Conservation (phyloP, 2,329 filamentous ascomycete genomes). For the Beauveria scarabaeidicola region DNA sequence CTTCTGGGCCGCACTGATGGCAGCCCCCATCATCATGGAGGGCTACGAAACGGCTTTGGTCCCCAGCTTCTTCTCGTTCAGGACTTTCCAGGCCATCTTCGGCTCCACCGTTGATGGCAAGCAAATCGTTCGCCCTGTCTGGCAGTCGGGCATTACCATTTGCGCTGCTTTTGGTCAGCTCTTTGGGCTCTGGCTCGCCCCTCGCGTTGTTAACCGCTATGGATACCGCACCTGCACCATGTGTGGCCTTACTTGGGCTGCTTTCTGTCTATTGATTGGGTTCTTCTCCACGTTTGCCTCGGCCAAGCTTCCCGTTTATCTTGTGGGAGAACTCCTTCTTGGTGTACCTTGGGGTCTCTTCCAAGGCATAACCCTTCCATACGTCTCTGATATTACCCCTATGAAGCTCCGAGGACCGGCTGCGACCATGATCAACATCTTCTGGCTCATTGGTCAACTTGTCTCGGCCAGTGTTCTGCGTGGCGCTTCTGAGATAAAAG, state of each 20-base stretch:
- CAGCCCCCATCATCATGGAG: constrained; percentile 28
- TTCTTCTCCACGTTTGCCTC: neutral
- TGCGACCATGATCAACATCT: constrained; percentile 31
- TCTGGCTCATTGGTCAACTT: constrained; percentile 32
- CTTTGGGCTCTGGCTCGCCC: constrained; percentile 13
- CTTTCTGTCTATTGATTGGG: constrained; percentile 3
- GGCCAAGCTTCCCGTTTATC: constrained; percentile 15
- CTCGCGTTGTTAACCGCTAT: constrained; percentile 8
- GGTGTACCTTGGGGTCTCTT: constrained; percentile 28
- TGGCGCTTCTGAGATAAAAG: constrained; percentile 18
- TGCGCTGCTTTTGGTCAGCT: constrained; percentile 13
- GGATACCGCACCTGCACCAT: constrained; percentile 12
- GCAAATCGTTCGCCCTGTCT: constrained; percentile 3
- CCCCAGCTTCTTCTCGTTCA: constrained; percentile 15
- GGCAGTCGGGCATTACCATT: constrained; percentile 14
- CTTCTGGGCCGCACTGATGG: constrained; percentile 16
- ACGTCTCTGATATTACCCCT: constrained; percentile 27
- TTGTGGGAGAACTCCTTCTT: constrained; percentile 26
- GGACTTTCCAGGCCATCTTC: constrained; percentile 8
- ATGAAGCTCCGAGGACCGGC: constrained; percentile 29
- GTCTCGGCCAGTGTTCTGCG: constrained; percentile 25
- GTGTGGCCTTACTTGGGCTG: constrained; percentile 1
- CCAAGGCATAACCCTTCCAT: constrained; percentile 27
- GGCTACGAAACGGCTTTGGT: constrained; percentile 23
- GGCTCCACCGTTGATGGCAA: neutral